These are phyloP conservation scores for Bipolaris victoriae DNA, from an alignment of 2,329 filamentous ascomycete species.

Conservation along the genomic window DNA sequence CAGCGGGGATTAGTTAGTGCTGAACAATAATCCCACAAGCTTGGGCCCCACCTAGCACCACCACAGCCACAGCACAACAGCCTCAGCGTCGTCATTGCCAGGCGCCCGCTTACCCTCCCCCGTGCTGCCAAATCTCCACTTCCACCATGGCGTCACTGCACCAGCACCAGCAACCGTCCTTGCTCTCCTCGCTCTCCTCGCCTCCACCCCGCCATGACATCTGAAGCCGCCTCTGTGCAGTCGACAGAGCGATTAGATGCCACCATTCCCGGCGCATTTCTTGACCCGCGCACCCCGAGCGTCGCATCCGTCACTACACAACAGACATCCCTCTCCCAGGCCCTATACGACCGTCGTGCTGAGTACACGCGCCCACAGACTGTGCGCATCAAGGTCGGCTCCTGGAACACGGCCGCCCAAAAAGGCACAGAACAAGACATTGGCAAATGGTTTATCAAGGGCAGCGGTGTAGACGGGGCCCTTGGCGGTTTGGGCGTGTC, in stretches of 20 bases:
- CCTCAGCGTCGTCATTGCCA: slow-evolving; percentile 21
- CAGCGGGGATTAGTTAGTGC: no score
- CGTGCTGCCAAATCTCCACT: not conserved
- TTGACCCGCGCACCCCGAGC: slow-evolving; percentile 35
- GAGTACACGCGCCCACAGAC: slow-evolving; percentile 80
- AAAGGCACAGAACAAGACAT: slow-evolving; percentile 88
- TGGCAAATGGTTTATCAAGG: slow-evolving; percentile 83
- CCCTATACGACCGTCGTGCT: slow-evolving; percentile 71
- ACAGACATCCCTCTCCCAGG: slow-evolving; percentile 59
- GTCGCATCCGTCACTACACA: slow-evolving; percentile 46
- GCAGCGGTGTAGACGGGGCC: slow-evolving; percentile 70
- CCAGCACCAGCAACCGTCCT: not conserved
- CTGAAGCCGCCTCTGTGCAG: slow-evolving; percentile 29
- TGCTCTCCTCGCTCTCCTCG: not conserved
- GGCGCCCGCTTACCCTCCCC: slow-evolving; percentile 16
- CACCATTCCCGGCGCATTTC: slow-evolving; percentile 58
- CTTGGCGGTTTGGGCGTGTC: slow-evolving; percentile 60
- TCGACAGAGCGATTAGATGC: slow-evolving; percentile 49
- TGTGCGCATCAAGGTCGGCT: slow-evolving; percentile 86
- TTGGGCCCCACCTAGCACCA: slow-evolving; percentile 6
- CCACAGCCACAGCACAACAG: not conserved
- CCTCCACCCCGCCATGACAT: slow-evolving; percentile 35
- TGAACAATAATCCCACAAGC: slow-evolving; percentile 1
- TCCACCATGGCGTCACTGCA: slow-evolving; percentile 16
- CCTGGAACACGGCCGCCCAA: slow-evolving; percentile 91